Evolutionary conservation across 179 eudicot species (phyloP).

Genomic region (Pouteria campechiana): DNA sequence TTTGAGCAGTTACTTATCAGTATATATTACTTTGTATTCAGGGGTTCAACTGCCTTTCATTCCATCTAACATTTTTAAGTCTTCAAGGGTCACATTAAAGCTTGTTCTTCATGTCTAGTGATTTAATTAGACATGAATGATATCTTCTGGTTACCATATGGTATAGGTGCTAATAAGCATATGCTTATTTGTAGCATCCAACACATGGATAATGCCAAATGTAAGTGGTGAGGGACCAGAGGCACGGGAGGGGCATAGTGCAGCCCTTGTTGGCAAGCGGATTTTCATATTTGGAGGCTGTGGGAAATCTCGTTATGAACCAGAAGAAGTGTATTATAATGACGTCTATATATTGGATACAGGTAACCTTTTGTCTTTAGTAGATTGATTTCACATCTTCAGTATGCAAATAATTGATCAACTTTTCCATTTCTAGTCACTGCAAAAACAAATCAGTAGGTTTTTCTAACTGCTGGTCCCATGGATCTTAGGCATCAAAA

Average conservation of each 20-base stretch:
- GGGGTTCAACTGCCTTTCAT: neutral
- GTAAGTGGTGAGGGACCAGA: conserved; percentile 71
- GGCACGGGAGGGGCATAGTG: conserved; percentile 94
- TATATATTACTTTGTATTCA: too few species aligned
- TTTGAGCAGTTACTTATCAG: too few species aligned
- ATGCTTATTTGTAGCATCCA: conserved; percentile 39
- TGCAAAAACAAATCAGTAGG: too few species aligned
- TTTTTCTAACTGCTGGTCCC: too few species aligned
- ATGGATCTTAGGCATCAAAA: too few species aligned
- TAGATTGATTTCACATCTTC: too few species aligned
- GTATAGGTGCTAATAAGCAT: conserved; percentile 3
- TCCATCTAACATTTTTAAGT: too few species aligned
- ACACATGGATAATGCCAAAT: conserved; percentile 71
- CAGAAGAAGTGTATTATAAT: conserved; percentile 53
- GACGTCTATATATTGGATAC: conserved; percentile 79
- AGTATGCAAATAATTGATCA: too few species aligned
- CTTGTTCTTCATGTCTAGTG: neutral
- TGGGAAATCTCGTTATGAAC: conserved; percentile 46
- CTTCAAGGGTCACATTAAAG: neutral
- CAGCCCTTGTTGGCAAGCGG: conserved; percentile 68
- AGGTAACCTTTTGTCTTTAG: conserved; percentile 35
- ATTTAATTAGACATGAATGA: neutral
- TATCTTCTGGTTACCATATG: too few species aligned
- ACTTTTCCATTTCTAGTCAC: too few species aligned
- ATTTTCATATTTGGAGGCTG: conserved; percentile 94